phyloP scores from a whole-genome alignment of 192 early-diverging fungal species.

The Podila epigama region DNA sequence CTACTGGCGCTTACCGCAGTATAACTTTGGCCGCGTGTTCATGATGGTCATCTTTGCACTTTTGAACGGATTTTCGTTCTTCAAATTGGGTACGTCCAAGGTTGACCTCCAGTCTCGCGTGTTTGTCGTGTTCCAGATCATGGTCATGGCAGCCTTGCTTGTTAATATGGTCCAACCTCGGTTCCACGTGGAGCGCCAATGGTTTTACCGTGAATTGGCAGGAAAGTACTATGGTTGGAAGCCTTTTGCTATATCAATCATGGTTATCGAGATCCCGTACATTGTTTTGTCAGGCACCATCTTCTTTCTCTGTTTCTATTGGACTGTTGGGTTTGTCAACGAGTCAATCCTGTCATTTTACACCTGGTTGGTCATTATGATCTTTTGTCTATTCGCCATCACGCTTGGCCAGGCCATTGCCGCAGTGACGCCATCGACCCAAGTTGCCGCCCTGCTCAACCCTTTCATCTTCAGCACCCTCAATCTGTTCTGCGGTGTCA shows the following conservation, averaged over 20 bases:
- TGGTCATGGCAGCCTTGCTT: constrained; percentile 69
- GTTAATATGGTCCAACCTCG: constrained; percentile 76
- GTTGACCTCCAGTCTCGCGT: constrained; percentile 72
- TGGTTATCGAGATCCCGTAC: constrained; percentile 76
- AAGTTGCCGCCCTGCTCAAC: constrained; percentile 69
- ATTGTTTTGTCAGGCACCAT: constrained; percentile 64
- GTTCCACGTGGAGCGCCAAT: constrained; percentile 71
- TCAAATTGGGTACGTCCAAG: constrained; percentile 62
- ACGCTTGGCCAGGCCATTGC: constrained; percentile 78
- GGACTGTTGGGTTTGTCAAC: constrained; percentile 68
- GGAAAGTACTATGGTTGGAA: constrained; percentile 74
- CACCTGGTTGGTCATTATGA: constrained; percentile 68
- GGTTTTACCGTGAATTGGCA: constrained; percentile 71
- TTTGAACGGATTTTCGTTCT: constrained; percentile 78
- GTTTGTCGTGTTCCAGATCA: constrained; percentile 75
- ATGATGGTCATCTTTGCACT: constrained; percentile 67
- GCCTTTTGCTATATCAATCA: constrained; percentile 70
- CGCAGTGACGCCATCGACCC: constrained; percentile 64
- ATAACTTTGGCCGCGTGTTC: constrained; percentile 75
- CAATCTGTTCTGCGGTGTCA: constrained; percentile 77
- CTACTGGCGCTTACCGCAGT: constrained; percentile 80
- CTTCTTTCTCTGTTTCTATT: constrained; percentile 80
- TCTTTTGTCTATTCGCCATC: constrained; percentile 71
- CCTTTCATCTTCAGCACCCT: constrained; percentile 73
- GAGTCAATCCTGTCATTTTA: constrained; percentile 59